Evolutionary conservation across 1,284 basidiomycete species (phyloP).

Genomic region (Tilletiopsis washingtonensis): DNA sequence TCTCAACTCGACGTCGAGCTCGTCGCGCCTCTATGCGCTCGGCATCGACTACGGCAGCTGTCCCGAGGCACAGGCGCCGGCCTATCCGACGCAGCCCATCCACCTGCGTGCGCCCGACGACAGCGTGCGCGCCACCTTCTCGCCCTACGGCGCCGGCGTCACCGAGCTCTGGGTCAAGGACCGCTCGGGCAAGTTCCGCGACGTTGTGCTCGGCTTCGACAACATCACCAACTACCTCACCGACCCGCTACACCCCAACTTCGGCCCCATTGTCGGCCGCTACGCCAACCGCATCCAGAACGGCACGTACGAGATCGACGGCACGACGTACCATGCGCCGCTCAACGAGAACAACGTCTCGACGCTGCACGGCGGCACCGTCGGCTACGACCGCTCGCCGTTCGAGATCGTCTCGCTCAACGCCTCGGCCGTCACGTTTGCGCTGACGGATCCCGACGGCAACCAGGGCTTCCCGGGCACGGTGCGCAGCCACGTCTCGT

Average conservation of each 20-base stretch:
- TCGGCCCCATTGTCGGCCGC: conserved; percentile 35
- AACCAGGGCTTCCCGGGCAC: conserved; percentile 40
- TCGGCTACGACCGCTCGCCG: conserved; percentile 34
- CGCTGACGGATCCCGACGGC: conserved; percentile 29
- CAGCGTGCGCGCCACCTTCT: conserved; percentile 27
- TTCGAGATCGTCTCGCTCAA: conserved; percentile 20
- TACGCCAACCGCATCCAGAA: conserved; percentile 44
- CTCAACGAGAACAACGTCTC: conserved; percentile 24
- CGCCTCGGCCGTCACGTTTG: conserved; percentile 21
- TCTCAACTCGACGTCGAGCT: conserved; percentile 15
- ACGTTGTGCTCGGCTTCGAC: conserved; percentile 36
- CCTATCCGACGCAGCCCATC: conserved; percentile 34
- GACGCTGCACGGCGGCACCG: conserved; percentile 39
- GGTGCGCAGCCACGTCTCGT: conserved; percentile 18
- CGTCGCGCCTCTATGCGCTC: conserved; percentile 9
- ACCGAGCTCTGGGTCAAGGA: conserved; percentile 41
- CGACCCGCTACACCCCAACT: conserved; percentile 39
- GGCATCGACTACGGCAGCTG: not conserved
- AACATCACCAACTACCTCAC: conserved; percentile 40
- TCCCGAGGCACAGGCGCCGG: conserved; percentile 16
- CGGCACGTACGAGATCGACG: conserved; percentile 34
- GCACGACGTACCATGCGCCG: conserved; percentile 19
- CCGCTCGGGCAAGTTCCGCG: conserved; percentile 25
- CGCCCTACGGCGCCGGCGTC: conserved; percentile 34
- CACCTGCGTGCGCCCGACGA: conserved; percentile 32